Evolutionary conservation across 2,329 filamentous ascomycete genomes (phyloP), one percentile per base, ranked within the genome.

Genomic region (Colletotrichum sp.): DNA sequence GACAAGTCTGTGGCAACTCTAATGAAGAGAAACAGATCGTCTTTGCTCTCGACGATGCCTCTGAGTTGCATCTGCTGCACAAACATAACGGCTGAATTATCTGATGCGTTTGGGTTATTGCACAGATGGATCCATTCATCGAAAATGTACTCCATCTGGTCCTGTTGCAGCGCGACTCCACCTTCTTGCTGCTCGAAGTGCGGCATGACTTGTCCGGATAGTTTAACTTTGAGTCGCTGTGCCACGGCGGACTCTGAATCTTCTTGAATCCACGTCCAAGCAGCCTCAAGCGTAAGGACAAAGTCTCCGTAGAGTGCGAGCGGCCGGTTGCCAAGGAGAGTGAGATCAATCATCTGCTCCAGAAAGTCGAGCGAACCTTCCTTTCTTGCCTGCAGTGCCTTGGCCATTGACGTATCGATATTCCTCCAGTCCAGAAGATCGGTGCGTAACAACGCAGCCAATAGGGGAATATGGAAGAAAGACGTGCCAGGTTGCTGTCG

Each of bases 61-160:
- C 91, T 91, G 72, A 93, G 90, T 80, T 96, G 94, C 81, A 98
- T 88, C 83, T 98, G 96, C 80, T 94, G 92, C 61, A 98, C 91
- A 84, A 98, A 98, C 3, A 94, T 91, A 8, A 90, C 87, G 70
- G 93, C 89, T 1, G 93, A 91, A 81, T 94, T 94, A 77, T 95
- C 94, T 6, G 93, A 93, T 6, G 93, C 92, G 79, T 93, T 92
- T n/a, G 92, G 90, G 80, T 95, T 95, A 83, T 94, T 94, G 86
- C 90, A 94, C 9, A 98, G 90, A 75, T 94, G 93, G 32, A 96
- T 91, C 97, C 97, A 99, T 86, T 99, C 97, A 59, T 96, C 96
- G 81, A 99, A 98, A 25, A 98, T 90, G 82, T 99, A 98, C 80
- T 98, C 95, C 85, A 98, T 92, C 83, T 98, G 95, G 77, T 98